A percentile compares a stretch with the other conserved stretches of the same genome.
Evolutionary conservation across 805 yeast genomes (phyloP).

Genomic region (Candida saitoana): DNA sequence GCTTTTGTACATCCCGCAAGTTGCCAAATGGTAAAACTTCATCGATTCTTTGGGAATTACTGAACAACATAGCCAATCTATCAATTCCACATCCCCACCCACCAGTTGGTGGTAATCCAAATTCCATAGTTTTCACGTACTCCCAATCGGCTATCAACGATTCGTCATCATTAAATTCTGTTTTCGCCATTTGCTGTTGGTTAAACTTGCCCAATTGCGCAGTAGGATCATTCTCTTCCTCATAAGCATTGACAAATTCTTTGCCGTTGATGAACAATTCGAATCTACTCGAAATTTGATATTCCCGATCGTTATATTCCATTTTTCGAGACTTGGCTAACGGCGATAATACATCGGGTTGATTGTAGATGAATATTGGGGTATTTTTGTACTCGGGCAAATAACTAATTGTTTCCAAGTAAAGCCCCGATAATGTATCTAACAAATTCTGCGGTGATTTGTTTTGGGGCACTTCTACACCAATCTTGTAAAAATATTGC

Average conservation of each 20-base stretch:
- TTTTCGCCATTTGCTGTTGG: constrained; percentile 50
- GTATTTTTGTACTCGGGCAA: constrained; percentile 15
- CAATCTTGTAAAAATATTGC: constrained; percentile 35
- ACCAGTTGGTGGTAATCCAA: constrained; percentile 96
- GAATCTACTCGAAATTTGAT: constrained; percentile 62
- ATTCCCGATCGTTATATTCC: constrained; percentile 23
- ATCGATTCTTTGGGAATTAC: constrained; percentile 63
- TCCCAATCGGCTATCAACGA: constrained; percentile 65
- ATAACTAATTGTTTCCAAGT: constrained; percentile 60
- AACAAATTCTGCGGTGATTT: constrained; percentile 56
- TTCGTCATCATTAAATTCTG: constrained; percentile 53
- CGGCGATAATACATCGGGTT: constrained; percentile 84
- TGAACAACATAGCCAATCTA: constrained; percentile 74
- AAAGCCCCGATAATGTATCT: constrained; percentile 58
- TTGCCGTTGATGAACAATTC: constrained; percentile 77
- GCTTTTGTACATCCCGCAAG: constrained; percentile 52
- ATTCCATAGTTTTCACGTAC: constrained; percentile 75
- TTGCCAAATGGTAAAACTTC: constrained; percentile 74
- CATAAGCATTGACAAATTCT: constrained; percentile 91
- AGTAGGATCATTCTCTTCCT: constrained; percentile 89
- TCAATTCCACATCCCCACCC: constrained; percentile 98
- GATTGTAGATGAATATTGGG: constrained; percentile 77
- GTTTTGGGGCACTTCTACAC: constrained; percentile 33
- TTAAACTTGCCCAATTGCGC: constrained; percentile 62
- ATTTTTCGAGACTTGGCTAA: constrained; percentile 63